Evolutionary conservation across 768 basidiomycete species (phyloP).

Genomic region (Galerina marginata): DNA sequence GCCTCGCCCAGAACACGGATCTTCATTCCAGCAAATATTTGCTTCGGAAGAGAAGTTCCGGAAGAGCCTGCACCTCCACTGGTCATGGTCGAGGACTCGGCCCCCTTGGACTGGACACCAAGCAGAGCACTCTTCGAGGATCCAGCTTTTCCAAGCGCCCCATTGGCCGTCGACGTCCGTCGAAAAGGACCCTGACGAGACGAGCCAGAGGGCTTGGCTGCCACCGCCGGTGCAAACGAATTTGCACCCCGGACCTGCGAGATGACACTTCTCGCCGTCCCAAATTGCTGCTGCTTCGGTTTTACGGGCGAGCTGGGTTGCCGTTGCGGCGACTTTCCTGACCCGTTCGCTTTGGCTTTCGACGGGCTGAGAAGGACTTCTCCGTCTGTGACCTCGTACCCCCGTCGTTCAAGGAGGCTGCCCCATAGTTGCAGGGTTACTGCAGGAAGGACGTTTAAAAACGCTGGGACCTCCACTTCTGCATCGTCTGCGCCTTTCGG

Average conservation of each 20-base stretch:
- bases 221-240: constrained; percentile 59
- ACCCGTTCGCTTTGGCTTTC: constrained; percentile 36
- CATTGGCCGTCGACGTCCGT: constrained; percentile 40
- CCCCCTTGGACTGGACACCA: constrained; percentile 4
- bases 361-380: constrained; percentile 67
- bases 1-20: constrained; percentile 76
- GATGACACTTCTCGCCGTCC: constrained; percentile 48
- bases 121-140: constrained; percentile 12
- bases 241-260: constrained; percentile 66
- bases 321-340: constrained; percentile 10
- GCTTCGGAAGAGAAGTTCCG: constrained; percentile 12
- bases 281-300: constrained; percentile 19
- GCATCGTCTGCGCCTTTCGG: constrained; percentile 31
- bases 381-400: constrained; percentile 64
- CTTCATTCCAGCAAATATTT: constrained; percentile 59
- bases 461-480: constrained; percentile 63
- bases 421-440: constrained; percentile 75
- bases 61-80: background rate
- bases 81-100: constrained; percentile 25
- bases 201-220: constrained; percentile 23
- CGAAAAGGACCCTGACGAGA: constrained; percentile 48
- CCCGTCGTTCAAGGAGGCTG: constrained; percentile 67
- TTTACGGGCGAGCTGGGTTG: constrained; percentile 21
- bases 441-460: constrained; percentile 61
- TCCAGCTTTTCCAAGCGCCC: constrained; percentile 19